A percentile compares a stretch with the other conserved stretches of the same genome.
Conservation (phyloP, 257 asterid species). For the Solanum verrucosum region DNA sequence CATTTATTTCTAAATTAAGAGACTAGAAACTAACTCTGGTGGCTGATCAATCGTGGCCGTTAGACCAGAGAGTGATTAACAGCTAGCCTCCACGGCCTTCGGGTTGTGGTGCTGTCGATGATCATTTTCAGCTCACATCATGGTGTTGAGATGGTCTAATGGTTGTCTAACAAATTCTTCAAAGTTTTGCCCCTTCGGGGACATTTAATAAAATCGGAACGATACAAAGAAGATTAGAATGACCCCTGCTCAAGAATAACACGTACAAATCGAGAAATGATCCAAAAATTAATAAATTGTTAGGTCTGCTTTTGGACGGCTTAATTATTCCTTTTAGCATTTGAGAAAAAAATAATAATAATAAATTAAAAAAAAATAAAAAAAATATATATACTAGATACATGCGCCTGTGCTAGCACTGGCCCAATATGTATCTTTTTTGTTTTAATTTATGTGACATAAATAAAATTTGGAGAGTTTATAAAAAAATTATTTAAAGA, state of each 20-base stretch:
- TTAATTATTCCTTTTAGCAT: background rate
- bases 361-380: no score
- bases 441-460: no score
- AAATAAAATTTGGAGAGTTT: no score
- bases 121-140: background rate
- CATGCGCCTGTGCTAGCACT: no score
- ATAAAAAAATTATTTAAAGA: no score
- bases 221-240: no score
- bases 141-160: background rate
- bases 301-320: background rate
- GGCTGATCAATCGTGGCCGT: background rate
- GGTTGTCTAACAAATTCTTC: background rate
- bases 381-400: no score
- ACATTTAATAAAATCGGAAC: no score
- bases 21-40: background rate
- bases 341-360: no score
- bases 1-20: background rate
- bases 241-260: background rate
- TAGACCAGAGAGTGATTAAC: background rate
- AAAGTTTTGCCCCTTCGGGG: background rate
- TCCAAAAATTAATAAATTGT: background rate
- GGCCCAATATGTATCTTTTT: no score
- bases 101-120: background rate
- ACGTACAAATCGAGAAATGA: background rate
- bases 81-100: background rate